These are phyloP conservation scores for Malassezia cuniculi DNA, from an alignment of 1,284 basidiomycete species.

Conservation along the genomic window DNA sequence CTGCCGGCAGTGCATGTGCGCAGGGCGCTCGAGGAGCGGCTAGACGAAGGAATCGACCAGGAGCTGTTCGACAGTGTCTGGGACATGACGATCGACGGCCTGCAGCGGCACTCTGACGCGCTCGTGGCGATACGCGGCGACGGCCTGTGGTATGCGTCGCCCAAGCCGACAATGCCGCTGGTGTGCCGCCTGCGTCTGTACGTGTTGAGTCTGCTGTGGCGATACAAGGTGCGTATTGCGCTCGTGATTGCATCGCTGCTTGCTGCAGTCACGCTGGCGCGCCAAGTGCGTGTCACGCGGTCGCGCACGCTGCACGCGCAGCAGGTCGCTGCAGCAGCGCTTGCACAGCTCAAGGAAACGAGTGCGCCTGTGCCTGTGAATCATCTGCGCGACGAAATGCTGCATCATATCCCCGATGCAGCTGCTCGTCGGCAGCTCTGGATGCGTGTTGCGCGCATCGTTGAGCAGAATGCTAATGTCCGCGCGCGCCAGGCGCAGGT, in stretches of 20 bases:
- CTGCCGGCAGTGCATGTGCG: constrained; percentile 16
- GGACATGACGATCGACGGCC: constrained; percentile 33
- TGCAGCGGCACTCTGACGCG: constrained; percentile 9
- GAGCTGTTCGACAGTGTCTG: constrained; percentile 30
- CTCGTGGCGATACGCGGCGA: not conserved
- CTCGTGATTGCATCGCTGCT: not conserved
- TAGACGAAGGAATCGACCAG: constrained; percentile 14
- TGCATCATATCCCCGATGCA: constrained; percentile 68
- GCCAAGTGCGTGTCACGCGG: constrained; percentile 15
- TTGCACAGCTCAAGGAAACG: not conserved
- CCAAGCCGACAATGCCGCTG: constrained; percentile 4
- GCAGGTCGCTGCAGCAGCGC: constrained; percentile 15
- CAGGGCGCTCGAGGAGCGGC: constrained; percentile 13
- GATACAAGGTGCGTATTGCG: constrained; percentile 1
- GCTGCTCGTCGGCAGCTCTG: constrained; percentile 61
- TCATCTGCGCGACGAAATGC: constrained; percentile 77
- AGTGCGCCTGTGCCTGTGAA: constrained; percentile 36
- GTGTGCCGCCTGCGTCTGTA: constrained; percentile 9
- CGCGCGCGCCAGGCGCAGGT: constrained; percentile 75
- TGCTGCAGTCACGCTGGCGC: not conserved
- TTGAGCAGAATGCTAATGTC: constrained; percentile 90
- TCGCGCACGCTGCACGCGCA: constrained; percentile 14
- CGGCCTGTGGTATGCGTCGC: constrained; percentile 4
- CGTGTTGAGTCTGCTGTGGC: constrained; percentile 4
- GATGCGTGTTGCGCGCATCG: constrained; percentile 69